Percentiles rank a stretch among this genome's conserved stretches.
phyloP scores from a whole-genome alignment of 345 rosid genomes.

The Salix udensis region DNA sequence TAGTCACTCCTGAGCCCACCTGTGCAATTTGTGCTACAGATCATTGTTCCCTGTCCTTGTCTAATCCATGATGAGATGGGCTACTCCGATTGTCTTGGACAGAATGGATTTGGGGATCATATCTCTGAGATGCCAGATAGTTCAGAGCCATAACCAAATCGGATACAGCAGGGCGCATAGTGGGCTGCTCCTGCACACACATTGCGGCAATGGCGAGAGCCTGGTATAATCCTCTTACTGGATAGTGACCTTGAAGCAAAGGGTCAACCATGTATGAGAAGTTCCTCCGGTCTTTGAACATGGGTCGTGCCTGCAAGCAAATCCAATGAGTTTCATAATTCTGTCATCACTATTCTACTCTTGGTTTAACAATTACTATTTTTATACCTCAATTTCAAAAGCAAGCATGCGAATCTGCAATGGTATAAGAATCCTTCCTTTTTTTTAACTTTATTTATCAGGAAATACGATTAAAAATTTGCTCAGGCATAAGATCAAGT shows the following conservation, averaged over 20 bases:
- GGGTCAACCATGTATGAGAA: slow-evolving; percentile 40
- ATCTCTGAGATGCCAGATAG: slow-evolving; percentile 34
- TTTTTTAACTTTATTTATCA: background rate
- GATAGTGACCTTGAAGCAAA: slow-evolving; percentile 33
- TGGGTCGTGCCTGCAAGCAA: slow-evolving; percentile 38
- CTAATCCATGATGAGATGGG: slow-evolving; percentile 1
- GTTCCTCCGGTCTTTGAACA: slow-evolving; percentile 42
- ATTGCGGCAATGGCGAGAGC: slow-evolving; percentile 46
- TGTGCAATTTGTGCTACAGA: slow-evolving; percentile 9
- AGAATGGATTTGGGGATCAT: slow-evolving; percentile 6
- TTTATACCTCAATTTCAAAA: background rate
- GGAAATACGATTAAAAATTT: background rate
- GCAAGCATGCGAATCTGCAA: background rate
- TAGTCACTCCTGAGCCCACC: background rate
- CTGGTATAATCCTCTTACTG: slow-evolving; percentile 40
- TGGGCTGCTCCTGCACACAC: slow-evolving; percentile 51
- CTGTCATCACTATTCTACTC: background rate
- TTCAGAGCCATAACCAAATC: slow-evolving; percentile 44
- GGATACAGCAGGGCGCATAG: slow-evolving; percentile 32
- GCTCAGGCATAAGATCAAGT: background rate
- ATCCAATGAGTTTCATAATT: background rate
- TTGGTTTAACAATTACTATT: background rate
- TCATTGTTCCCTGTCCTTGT: slow-evolving; percentile 12
- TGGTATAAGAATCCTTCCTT: background rate
- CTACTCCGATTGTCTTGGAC: background rate